Base-by-base conservation (phyloP, 148 eudicot genomes). In the Diospyros lotus region DNA sequence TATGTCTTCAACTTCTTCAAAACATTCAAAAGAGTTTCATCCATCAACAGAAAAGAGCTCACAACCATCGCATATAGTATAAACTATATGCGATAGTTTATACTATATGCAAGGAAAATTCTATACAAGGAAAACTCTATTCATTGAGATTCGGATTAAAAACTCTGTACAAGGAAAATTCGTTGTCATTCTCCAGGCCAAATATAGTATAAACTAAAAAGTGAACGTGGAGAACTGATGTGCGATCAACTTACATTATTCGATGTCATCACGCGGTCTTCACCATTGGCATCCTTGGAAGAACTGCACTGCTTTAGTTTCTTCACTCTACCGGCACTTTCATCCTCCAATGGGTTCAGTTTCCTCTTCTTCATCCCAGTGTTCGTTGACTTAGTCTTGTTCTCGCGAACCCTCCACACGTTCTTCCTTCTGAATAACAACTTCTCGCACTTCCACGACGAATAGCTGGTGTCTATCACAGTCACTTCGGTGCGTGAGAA, bases 381-480 rank as follows among this genome's bases (percentile, higher is more conserved):
- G 28, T 58, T 81, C 66, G 46, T 66, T 4, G 77, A 72, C 79
- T 82, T 82, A 51, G 78, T 43, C 76, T 83, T 89, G 83, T 87
- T 89, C 75, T 94, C 97, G 12, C 87, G 83, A 71, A 91, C 88
- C 55, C 84, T 88, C 98, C 98, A 94, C 76, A 87, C 89, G 85
- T 85, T 89, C 77, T 91, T 91, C 77, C 84, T 91, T 81, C 94
- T 85, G 67, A 81, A 94, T 62, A 91, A 85, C 86, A 86, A 74
- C 75, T 84, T 83, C 82, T 94, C 94, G 52, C 80, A 77, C 58
- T 86, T 94, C 97, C 98, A 91, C 42, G 68, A 81, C 58, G 69
- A 68, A 59, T 75, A 79, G 71, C 98, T 94, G 28, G 98, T 88
- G 68, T 94, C 98, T 0, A 94, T 87, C 17, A 94, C 91, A 8